Percentiles rank a stretch among this genome's conserved stretches.
Evolutionary conservation across 352 stramenopile species (phyloP).

Genomic region (Plasmopara muralis): DNA sequence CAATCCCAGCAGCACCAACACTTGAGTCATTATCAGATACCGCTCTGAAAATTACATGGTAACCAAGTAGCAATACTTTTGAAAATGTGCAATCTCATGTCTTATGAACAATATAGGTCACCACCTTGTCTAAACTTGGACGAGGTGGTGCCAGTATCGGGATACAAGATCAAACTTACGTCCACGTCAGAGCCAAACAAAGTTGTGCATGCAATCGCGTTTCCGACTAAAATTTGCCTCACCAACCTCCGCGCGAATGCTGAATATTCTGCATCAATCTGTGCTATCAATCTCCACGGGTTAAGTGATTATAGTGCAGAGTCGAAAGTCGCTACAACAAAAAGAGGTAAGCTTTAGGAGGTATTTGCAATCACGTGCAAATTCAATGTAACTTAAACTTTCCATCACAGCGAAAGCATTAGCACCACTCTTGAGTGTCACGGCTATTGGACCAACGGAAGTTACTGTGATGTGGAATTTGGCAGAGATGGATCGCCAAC

Average conservation of each 20-base stretch:
- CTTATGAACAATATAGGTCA: constrained; percentile 15
- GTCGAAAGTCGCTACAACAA: constrained; percentile 27
- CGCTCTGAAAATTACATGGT: constrained; percentile 37
- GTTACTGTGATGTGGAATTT: constrained; percentile 19
- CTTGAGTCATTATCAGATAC: constrained; percentile 15
- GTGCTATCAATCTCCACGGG: constrained; percentile 51
- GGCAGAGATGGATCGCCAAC: constrained; percentile 8
- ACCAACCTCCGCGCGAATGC: constrained; percentile 30
- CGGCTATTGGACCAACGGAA: constrained; percentile 4
- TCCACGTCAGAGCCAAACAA: constrained; percentile 4
- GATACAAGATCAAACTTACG: constrained; percentile 50
- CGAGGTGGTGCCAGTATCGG: constrained; percentile 51
- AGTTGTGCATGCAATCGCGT: constrained; percentile 25
- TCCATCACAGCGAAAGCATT: constrained; percentile 13
- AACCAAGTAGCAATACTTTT: not conserved
- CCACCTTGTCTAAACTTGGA: constrained; percentile 26
- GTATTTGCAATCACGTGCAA: not conserved
- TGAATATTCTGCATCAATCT: constrained; percentile 39
- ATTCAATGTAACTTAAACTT: not conserved
- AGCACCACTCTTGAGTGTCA: constrained; percentile 10
- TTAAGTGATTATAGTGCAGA: constrained; percentile 41
- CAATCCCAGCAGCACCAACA: constrained; percentile 18
- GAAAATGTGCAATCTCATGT: not conserved
- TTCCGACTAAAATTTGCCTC: constrained; percentile 24
- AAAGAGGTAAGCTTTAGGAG: constrained; percentile 16